Evolutionary conservation across 2,329 filamentous ascomycete species (phyloP), one percentile per base, ranked within the genome.

Genomic region (Aureobasidium sp.): DNA sequence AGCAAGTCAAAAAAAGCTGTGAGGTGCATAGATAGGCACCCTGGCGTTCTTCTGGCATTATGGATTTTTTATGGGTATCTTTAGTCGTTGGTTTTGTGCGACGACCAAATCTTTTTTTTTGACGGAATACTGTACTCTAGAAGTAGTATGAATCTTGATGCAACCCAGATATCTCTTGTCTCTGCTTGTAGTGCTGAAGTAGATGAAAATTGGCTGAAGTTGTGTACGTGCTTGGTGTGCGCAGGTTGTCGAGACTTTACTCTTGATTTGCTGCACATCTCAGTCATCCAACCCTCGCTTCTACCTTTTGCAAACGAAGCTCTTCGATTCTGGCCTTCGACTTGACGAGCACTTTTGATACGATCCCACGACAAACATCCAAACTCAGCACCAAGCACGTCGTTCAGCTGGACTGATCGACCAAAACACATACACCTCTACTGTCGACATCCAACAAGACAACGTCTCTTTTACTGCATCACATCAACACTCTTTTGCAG

Each of bases 41-140:
- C 41, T 48, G 54, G 54, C 54, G 54, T 58, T 48, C 7, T 25
- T 34, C 16, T 8, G 27, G 50, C 50, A 54, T 54, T 42, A 41
- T 4, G 50, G 37, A 54, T 27, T 54, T 54, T 52, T 54, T 30
- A 39, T 16, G 53, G 53, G 53, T 57, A 57, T 57, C 52, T 54
- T 25, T 34, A 45, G 53, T 57, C 30, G 53, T 57, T 57, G 41
- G 25, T n/a, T 42, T 57, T 55, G 42, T 55, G 39, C 41, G 30
- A 57, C 53, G 41, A 45, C 53, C 39, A 30, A 9, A 25, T 41
- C 42, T 42, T 55, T 44, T 44, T 45, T 16, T 45, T 21, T 21
- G 21, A 21, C 30, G 34, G 29, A 57, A 27, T 57, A 27, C n/a
- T 45, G 39, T 57, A 45, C 53, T 57, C 53, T 57, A 57, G 29